Base-by-base conservation (phyloP, 495 filamentous ascomycete genomes). In the Aeminium ludgeri region DNA sequence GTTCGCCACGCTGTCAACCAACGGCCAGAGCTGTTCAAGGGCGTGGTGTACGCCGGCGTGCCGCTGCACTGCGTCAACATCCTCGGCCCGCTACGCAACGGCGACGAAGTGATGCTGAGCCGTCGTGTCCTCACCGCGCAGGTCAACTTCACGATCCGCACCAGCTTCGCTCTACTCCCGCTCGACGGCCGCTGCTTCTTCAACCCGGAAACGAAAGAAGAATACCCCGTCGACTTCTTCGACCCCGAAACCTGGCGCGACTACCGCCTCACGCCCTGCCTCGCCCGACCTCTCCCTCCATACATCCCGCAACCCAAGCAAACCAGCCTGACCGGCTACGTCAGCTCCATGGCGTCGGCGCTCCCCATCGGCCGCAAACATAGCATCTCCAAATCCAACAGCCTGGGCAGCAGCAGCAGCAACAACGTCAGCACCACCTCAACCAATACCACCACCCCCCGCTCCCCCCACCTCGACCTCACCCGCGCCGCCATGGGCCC, bases 81-180 rank as follows among this genome's bases (percentile, higher is more conserved):
- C 34, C 70, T 95, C 11, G 87, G 87, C 1, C 86, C 87, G 0
- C 52, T 97, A 2, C 74, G 87, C 33, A 91, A 89, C 52, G 86
- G 86, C 10, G 87, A 95, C 53, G 78, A 85, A 19, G 89, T 95
- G 1, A 66, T 94, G 2, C 62, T 97, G 27, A 92, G 84, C 53
- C 85, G 84, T 16, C 82, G 82, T 42, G 82, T 95, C 1, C 67
- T 97, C 1, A 94, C 86, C 1, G 86, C 89, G 0, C 85, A 94
- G 58, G 86, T 93, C 37, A 92, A 87, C 58, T 95, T 97, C 59
- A 84, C 81, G 1, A 71, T 97, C 30, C 78, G 87, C 6, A 94
- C 82, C 2, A 82, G 72, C 40, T 97, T 78, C 50, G 71, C 78
- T 16, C 76, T 95, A 16, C 68, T 97, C 1, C 87, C 89, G 2